These are phyloP conservation scores for Groenewaldozyma salmanticensis DNA, from an alignment of 805 yeast species.

Conservation along the genomic window DNA sequence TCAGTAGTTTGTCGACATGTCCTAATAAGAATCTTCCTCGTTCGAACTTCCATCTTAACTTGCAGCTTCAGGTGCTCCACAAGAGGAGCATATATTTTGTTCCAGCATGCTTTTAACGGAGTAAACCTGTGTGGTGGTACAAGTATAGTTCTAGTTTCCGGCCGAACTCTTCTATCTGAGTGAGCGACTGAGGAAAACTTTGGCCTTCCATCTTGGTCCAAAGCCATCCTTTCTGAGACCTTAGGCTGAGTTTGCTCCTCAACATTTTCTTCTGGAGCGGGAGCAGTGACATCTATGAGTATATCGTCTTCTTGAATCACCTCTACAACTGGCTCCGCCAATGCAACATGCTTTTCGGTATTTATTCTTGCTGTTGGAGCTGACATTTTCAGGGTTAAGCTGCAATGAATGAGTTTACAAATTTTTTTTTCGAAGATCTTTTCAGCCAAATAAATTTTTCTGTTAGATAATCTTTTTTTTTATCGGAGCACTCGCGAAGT, in stretches of 20 bases:
- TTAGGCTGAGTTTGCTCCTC: constrained; percentile 7
- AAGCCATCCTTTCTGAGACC: constrained; percentile 31
- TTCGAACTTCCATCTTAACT: constrained; percentile 84
- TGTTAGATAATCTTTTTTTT: too few relatives aligned
- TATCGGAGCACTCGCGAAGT: too few relatives aligned
- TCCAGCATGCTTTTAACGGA: constrained; percentile 84
- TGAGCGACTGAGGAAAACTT: constrained; percentile 68
- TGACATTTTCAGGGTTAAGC: constrained; percentile 18
- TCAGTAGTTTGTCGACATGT: constrained; percentile 80
- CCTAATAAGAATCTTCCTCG: constrained; percentile 68
- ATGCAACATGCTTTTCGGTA: constrained; percentile 1
- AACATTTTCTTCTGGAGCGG: constrained; percentile 2
- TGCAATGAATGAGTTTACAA: background rate
- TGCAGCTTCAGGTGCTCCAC: constrained; percentile 92
- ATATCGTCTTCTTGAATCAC: constrained; percentile 12
- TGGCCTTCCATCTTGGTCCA: constrained; percentile 85
- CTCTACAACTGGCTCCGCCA: constrained; percentile 1
- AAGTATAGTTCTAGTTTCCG: constrained; percentile 79
- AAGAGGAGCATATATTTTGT: constrained; percentile 88
- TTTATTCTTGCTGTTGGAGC: constrained; percentile 29
- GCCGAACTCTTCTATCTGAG: constrained; percentile 55
- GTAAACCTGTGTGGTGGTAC: constrained; percentile 98
- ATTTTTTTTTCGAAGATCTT: too few relatives aligned
- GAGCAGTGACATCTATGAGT: constrained; percentile 32
- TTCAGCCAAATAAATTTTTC: too few relatives aligned